A percentile compares a stretch with the other conserved stretches of the same genome.
phyloP scores from a whole-genome alignment of 352 stramenopile species.

The Phytopythium sindhum region DNA sequence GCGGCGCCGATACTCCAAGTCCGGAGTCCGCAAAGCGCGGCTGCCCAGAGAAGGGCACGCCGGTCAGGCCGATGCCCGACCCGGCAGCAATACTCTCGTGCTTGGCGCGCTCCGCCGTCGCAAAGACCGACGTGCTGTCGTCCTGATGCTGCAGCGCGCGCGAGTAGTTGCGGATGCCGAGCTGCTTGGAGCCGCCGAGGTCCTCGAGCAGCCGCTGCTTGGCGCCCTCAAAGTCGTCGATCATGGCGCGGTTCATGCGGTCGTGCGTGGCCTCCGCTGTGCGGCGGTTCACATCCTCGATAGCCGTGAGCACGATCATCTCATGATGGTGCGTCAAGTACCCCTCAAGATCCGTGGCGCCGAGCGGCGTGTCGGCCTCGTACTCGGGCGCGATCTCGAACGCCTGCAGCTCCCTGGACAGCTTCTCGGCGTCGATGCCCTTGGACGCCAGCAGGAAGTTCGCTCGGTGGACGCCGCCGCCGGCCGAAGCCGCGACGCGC shows the following conservation, averaged over 20 bases:
- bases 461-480: constrained; percentile 49
- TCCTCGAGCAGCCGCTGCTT: constrained; percentile 77
- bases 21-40: constrained; percentile 44
- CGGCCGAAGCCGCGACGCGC: constrained; percentile 19
- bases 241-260: constrained; percentile 83
- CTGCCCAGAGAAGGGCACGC: constrained; percentile 42
- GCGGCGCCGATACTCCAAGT: constrained; percentile 23
- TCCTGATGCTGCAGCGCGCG: constrained; percentile 44
- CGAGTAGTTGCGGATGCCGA: constrained; percentile 75
- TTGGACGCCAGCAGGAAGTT: constrained; percentile 84
- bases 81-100: constrained; percentile 20
- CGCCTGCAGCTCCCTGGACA: constrained; percentile 75
- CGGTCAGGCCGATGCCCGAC: constrained; percentile 43
- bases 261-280: constrained; percentile 80
- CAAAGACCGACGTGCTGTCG: constrained; percentile 41
- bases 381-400: constrained; percentile 78
- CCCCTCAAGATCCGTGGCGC: constrained; percentile 81
- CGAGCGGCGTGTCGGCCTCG: constrained; percentile 77
- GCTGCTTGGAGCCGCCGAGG: constrained; percentile 57
- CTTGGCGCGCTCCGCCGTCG: constrained; percentile 30
- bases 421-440: constrained; percentile 85
- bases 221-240: constrained; percentile 78
- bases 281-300: constrained; percentile 82
- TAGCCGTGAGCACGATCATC: constrained; percentile 89
- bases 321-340: constrained; percentile 90